These are phyloP conservation scores for Fusarium abutilonis DNA, from an alignment of 2,329 filamentous ascomycete genomes.

Conservation along the genomic window DNA sequence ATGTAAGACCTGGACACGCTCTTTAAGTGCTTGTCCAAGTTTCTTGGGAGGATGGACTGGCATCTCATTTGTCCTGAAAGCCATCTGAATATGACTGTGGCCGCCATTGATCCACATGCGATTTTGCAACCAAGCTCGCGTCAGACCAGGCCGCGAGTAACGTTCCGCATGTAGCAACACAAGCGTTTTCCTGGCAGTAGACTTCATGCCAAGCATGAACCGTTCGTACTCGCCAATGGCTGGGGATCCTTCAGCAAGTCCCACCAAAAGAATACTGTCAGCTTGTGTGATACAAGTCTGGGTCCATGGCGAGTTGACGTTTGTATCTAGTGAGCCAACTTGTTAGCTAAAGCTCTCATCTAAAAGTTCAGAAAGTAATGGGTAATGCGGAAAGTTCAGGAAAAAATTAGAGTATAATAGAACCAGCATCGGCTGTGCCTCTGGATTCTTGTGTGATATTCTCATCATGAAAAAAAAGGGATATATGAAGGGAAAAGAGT, in stretches of 20 bases:
- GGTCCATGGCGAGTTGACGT: conserved; percentile 97
- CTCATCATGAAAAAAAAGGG: conserved; percentile 59
- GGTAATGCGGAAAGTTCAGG: conserved; percentile 57
- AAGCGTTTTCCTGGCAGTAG: conserved; percentile 91
- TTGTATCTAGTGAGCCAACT: conserved; percentile 75
- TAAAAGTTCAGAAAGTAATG: conserved; percentile 9
- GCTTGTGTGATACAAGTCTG: conserved; percentile 97
- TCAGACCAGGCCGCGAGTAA: conserved; percentile 85
- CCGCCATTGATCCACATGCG: conserved; percentile 98
- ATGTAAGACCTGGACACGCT: conserved; percentile 91
- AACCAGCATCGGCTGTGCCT: conserved; percentile 66
- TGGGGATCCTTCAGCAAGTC: conserved; percentile 87
- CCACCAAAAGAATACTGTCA: conserved; percentile 93
- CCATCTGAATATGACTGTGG: conserved; percentile 98
- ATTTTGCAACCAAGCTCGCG: conserved; percentile 88
- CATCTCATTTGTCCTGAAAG: conserved; percentile 78
- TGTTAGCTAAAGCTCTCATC: conserved; percentile 44
- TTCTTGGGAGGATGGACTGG: conserved; percentile 80
- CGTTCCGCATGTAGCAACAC: conserved; percentile 90
- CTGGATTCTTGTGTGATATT: conserved; percentile 54
- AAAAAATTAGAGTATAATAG: conserved; percentile 74
- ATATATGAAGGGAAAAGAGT: conserved; percentile 4
- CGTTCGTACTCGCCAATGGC: conserved; percentile 95
- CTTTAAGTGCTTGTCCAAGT: conserved; percentile 86
- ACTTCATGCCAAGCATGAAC: conserved; percentile 96